phyloP scores from a whole-genome alignment of 768 basidiomycete genomes.

The Suillus fuscotomentosus region DNA sequence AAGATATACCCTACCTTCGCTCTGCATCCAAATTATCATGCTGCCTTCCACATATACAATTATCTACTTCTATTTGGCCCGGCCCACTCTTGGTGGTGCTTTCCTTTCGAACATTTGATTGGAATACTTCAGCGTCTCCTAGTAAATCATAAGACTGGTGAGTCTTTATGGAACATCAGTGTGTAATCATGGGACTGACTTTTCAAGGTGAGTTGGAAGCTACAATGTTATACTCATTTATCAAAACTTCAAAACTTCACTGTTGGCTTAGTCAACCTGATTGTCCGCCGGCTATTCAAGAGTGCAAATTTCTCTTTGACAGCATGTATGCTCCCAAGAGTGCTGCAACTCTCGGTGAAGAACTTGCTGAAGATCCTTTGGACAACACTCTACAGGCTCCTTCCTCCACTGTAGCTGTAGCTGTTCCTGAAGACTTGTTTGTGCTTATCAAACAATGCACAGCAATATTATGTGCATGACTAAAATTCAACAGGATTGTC shows the following conservation, averaged over 20 bases:
- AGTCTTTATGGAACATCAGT: not conserved
- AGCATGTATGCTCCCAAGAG: not conserved
- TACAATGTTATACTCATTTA: constrained; percentile 9
- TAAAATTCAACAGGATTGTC: not conserved
- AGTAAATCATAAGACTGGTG: constrained; percentile 34
- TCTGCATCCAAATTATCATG: constrained; percentile 30
- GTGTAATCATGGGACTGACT: not conserved
- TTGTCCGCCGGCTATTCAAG: constrained; percentile 8
- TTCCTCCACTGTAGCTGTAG: not conserved
- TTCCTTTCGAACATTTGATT: constrained; percentile 32
- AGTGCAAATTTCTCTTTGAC: constrained; percentile 11
- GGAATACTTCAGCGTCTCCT: constrained; percentile 27
- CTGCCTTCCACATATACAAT: constrained; percentile 28
- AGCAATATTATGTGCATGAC: not conserved
- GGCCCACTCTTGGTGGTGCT: constrained; percentile 24
- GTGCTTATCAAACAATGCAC: not conserved
- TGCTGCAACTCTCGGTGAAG: not conserved
- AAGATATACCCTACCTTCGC: constrained; percentile 16
- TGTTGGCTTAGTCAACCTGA: constrained; percentile 12
- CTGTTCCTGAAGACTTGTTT: not conserved
- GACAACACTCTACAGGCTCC: not conserved
- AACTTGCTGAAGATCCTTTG: not conserved
- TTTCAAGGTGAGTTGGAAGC: constrained; percentile 7
- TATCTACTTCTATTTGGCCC: constrained; percentile 28
- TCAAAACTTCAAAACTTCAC: constrained; percentile 13